Evolutionary conservation across 495 filamentous ascomycete genomes (phyloP).

Genomic region (Patellaria atrata): DNA sequence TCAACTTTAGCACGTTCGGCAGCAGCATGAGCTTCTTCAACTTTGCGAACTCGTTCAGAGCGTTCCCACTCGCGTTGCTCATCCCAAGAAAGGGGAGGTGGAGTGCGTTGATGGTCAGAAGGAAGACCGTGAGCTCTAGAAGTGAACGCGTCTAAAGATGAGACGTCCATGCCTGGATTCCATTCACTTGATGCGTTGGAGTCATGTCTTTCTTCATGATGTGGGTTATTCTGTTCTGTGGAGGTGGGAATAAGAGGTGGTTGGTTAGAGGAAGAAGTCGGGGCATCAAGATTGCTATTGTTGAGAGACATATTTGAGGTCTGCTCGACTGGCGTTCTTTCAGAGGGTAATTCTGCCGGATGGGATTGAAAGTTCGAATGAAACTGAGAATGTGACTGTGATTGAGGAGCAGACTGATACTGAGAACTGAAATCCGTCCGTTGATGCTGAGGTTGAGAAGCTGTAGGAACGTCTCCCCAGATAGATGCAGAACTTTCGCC

Average conservation of each 20-base stretch:
- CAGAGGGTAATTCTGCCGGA: slow-evolving; percentile 15
- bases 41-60: slow-evolving; percentile 16
- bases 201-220: slow-evolving; percentile 4
- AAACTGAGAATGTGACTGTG: not conserved
- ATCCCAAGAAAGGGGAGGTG: no score
- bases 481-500: slow-evolving; percentile 19
- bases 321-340: slow-evolving; percentile 12
- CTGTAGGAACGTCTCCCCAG: slow-evolving; percentile 15
- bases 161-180: slow-evolving; percentile 14
- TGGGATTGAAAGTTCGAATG: not conserved
- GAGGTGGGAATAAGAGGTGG: slow-evolving; percentile 16
- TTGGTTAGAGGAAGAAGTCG: slow-evolving; percentile 6
- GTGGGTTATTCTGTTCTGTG: slow-evolving; percentile 5
- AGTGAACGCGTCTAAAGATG: slow-evolving; percentile 13
- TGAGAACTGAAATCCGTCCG: slow-evolving; percentile 2
- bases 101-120: slow-evolving; percentile 9
- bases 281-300: slow-evolving; percentile 6
- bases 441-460: no score
- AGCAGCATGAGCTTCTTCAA: slow-evolving; percentile 12
- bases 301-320: slow-evolving; percentile 3
- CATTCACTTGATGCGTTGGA: slow-evolving; percentile 11
- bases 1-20: slow-evolving; percentile 17
- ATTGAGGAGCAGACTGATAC: slow-evolving; percentile 2
- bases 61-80: slow-evolving; percentile 21
- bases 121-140: slow-evolving; percentile 15